A percentile compares a stretch with the other conserved stretches of the same genome.
Evolutionary conservation across 805 yeast genomes (phyloP).

Genomic region (Vanderwaltozyma yarrowii): DNA sequence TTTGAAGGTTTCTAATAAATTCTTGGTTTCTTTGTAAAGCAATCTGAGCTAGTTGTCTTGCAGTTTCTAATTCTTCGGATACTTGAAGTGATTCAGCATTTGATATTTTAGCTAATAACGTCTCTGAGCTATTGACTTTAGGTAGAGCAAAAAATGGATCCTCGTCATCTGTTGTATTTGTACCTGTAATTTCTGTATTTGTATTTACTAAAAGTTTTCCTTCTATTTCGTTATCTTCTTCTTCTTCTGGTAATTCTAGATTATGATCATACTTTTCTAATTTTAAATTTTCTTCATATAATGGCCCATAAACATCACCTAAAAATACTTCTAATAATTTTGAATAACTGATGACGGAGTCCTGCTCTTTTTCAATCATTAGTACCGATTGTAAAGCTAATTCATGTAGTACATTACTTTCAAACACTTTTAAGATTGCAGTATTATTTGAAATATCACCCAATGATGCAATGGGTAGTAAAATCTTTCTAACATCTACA

Average conservation of each 20-base stretch:
- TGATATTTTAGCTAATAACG: slow-evolving; percentile 9
- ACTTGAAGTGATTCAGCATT: slow-evolving; percentile 33
- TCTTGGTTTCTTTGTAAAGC: slow-evolving; percentile 79
- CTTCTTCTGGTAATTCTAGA: slow-evolving; percentile 26
- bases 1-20: slow-evolving; percentile 68
- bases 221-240: slow-evolving; percentile 10
- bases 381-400: slow-evolving; percentile 68
- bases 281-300: slow-evolving; percentile 53
- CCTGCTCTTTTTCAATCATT: slow-evolving; percentile 72
- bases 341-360: slow-evolving; percentile 58
- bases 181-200: slow-evolving; percentile 1
- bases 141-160: slow-evolving; percentile 6
- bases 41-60: slow-evolving; percentile 66
- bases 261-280: slow-evolving; percentile 65
- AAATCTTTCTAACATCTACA: slow-evolving; percentile 45
- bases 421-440: slow-evolving; percentile 57
- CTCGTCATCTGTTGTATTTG: slow-evolving; percentile 9
- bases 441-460: slow-evolving; percentile 67
- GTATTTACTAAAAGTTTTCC: slow-evolving; percentile 8
- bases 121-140: slow-evolving; percentile 10
- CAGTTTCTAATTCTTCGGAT: slow-evolving; percentile 52
- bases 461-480: slow-evolving; percentile 75
- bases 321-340: slow-evolving; percentile 67
- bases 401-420: slow-evolving; percentile 41
- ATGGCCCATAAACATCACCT: slow-evolving; percentile 74